phyloP scores from a whole-genome alignment of 2,329 filamentous ascomycete genomes.

The Xylogone sp. region DNA sequence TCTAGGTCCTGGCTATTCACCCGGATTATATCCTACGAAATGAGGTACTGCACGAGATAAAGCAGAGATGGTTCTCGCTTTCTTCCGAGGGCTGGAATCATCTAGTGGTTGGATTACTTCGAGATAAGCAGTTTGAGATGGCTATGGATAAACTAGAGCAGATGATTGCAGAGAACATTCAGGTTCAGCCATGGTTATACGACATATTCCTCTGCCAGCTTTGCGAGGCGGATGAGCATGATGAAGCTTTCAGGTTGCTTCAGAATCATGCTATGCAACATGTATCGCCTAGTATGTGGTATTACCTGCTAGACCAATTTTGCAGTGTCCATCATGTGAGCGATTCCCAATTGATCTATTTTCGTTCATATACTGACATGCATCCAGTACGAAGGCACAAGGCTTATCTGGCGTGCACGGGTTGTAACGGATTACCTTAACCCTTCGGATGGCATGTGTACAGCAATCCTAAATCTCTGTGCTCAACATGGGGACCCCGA shows the following conservation, averaged over 20 bases:
- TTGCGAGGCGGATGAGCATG: constrained; percentile 67
- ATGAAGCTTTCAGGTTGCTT: constrained; percentile 71
- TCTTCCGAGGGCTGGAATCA: constrained; percentile 60
- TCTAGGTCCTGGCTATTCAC: constrained; percentile 70
- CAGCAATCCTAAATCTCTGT: constrained; percentile 69
- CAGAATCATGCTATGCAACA: constrained; percentile 31
- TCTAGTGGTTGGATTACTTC: constrained; percentile 69
- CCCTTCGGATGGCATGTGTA: constrained; percentile 60
- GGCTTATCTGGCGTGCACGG: constrained; percentile 66
- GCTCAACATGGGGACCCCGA: constrained; percentile 62
- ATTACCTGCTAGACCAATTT: constrained; percentile 72
- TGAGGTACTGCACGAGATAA: constrained; percentile 70
- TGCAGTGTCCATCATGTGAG: constrained; percentile 59
- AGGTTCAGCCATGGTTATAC: constrained; percentile 68
- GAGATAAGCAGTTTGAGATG: constrained; percentile 79
- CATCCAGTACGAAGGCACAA: constrained; percentile 56
- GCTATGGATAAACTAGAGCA: constrained; percentile 68
- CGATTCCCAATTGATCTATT: constrained; percentile 16
- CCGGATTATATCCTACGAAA: constrained; percentile 77
- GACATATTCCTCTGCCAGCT: constrained; percentile 75
- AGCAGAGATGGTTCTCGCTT: constrained; percentile 65
- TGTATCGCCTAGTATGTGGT: constrained; percentile 58
- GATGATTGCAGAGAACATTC: constrained; percentile 54
- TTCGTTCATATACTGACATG: constrained; percentile 1
- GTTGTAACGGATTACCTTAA: constrained; percentile 57